A percentile compares a stretch with the other conserved stretches of the same genome.
Conservation (phyloP, 495 filamentous ascomycete species). For the Hyaloscypha hepaticicola region DNA sequence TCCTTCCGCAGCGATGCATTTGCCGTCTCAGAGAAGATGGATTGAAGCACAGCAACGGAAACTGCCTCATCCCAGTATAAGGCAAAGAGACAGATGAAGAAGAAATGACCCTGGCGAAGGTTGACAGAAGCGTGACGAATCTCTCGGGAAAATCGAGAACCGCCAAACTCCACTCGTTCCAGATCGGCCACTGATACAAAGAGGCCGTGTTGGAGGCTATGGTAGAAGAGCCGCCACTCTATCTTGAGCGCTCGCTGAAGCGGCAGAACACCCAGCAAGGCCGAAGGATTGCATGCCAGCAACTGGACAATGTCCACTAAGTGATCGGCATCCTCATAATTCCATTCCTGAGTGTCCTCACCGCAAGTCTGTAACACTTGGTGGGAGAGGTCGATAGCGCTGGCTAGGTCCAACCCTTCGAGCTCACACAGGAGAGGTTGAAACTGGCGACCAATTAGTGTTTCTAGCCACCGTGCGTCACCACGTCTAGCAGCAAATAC, state of each 20-base stretch:
- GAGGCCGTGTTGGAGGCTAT: not conserved
- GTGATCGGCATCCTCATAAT: not conserved
- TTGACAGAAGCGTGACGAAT: no score
- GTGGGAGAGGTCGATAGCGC: conserved; percentile 2
- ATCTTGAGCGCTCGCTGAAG: not conserved
- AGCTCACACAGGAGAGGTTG: not conserved
- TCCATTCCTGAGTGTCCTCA: not conserved
- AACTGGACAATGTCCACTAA: not conserved
- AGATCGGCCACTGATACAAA: not conserved
- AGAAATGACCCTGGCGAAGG: no score
- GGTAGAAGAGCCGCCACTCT: conserved; percentile 5
- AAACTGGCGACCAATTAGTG: not conserved
- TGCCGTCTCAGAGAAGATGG: no score
- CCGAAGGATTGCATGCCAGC: conserved; percentile 1
- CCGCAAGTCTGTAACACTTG: not conserved
- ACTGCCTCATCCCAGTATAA: no score
- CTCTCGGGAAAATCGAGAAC: no score
- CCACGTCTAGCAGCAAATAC: not conserved
- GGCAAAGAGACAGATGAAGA: no score
- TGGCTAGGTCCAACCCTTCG: not conserved
- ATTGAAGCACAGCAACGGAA: no score
- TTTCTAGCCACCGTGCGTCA: not conserved
- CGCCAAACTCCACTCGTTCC: no score
- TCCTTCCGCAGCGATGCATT: no score
- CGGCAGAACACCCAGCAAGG: not conserved